These are phyloP conservation scores for Candida maris DNA, from an alignment of 805 yeast genomes.

Conservation along the genomic window DNA sequence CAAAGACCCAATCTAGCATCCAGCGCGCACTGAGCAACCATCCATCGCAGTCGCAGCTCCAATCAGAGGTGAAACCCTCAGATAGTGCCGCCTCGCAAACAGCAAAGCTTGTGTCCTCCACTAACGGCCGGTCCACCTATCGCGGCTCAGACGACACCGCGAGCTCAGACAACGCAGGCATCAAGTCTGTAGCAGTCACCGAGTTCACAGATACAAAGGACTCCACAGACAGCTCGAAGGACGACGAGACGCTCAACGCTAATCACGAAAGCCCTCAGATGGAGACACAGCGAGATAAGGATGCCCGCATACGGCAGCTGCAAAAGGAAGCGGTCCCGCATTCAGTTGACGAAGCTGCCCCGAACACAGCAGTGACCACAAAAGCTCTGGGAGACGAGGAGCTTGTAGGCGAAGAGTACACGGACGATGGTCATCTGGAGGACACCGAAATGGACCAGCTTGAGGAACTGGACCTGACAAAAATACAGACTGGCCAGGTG, in stretches of 20 bases:
- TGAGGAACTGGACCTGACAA: conserved; percentile 52
- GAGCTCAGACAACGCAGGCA: conserved; percentile 6
- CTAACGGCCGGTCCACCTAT: conserved; percentile 1
- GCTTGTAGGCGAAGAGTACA: conserved; percentile 15
- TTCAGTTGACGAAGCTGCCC: conserved; percentile 8
- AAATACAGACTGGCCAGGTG: conserved; percentile 69
- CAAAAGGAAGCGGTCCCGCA: conserved; percentile 16
- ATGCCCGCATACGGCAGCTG: conserved; percentile 8
- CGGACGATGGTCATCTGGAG: conserved; percentile 14
- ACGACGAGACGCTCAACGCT: conserved; percentile 28
- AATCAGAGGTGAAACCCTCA: conserved; percentile 7
- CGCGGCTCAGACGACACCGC: conserved; percentile 7
- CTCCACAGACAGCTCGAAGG: conserved; percentile 34
- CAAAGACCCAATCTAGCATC: conserved; percentile 33
- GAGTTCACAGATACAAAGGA: conserved; percentile 33
- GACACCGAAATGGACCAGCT: conserved; percentile 15
- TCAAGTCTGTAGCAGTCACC: conserved; percentile 19
- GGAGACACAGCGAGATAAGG: conserved; percentile 9
- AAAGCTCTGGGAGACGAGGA: conserved; percentile 17
- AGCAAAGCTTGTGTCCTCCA: background rate
- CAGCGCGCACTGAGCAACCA: conserved; percentile 32
- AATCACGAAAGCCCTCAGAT: conserved; percentile 4
- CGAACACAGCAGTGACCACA: conserved; percentile 9
- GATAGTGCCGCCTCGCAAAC: background rate
- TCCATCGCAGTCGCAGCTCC: conserved; percentile 12